Evolutionary conservation across 2,329 filamentous ascomycete species (phyloP).

Genomic region (Xylariaceae sp.): DNA sequence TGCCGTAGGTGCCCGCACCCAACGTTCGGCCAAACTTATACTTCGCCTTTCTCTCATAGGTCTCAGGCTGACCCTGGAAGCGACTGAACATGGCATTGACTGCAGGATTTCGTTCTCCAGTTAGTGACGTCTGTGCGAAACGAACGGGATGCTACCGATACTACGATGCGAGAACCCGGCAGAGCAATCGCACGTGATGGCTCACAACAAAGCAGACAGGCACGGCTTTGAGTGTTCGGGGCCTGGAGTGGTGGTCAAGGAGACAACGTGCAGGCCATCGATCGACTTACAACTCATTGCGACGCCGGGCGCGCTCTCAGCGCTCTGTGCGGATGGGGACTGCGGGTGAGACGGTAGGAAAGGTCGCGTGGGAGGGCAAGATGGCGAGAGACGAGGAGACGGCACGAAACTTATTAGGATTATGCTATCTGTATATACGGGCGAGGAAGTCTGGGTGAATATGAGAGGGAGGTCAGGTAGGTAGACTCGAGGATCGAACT

Average conservation of each 20-base stretch:
- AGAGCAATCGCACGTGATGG: neutral
- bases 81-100: slow-evolving; percentile 90
- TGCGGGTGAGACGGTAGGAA: slow-evolving; percentile 4
- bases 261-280: slow-evolving; percentile 18
- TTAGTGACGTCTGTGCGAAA: slow-evolving; percentile 10
- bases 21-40: slow-evolving; percentile 92
- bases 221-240: neutral
- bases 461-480: neutral
- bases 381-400: neutral
- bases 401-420: neutral
- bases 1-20: slow-evolving; percentile 95
- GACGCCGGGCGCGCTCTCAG: slow-evolving; percentile 21
- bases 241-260: slow-evolving; percentile 3
- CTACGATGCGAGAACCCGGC: neutral
- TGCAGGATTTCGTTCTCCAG: slow-evolving; percentile 33
- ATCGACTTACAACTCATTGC: slow-evolving; percentile 40
- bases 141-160: slow-evolving; percentile 1
- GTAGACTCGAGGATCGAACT: neutral
- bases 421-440: slow-evolving; percentile 2
- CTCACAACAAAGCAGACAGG: neutral
- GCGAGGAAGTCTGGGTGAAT: neutral
- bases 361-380: neutral
- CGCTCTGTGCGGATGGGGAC: slow-evolving; percentile 3
- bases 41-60: slow-evolving; percentile 96
- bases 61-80: slow-evolving; percentile 93